Evolutionary conservation across 768 basidiomycete genomes (phyloP).

Genomic region (Pilatotrama ljubarskyi): DNA sequence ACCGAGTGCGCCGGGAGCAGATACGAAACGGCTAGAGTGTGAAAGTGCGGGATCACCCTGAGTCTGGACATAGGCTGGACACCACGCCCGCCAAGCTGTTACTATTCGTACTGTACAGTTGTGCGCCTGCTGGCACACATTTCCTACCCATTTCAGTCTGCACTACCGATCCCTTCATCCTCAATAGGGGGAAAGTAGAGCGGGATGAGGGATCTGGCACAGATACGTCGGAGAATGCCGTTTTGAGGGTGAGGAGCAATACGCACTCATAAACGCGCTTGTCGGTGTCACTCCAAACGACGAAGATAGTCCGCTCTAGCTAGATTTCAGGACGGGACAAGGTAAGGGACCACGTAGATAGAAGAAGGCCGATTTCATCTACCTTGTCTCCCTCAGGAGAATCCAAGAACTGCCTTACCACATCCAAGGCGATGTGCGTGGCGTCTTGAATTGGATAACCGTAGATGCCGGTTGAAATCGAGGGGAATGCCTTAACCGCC

Average conservation of each 20-base stretch:
- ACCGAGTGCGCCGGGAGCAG: too few relatives aligned
- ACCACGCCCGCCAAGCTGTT: neutral
- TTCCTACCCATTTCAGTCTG: neutral
- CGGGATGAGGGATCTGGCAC: slow-evolving; percentile 51
- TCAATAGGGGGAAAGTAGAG: slow-evolving; percentile 55
- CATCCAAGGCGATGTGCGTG: slow-evolving; percentile 65
- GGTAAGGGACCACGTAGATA: neutral
- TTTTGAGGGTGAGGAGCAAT: neutral
- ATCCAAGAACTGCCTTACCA: slow-evolving; percentile 58
- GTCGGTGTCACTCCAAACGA: slow-evolving; percentile 70
- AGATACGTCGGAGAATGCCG: slow-evolving; percentile 21
- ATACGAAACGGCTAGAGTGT: too few relatives aligned
- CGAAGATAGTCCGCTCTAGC: slow-evolving; percentile 74
- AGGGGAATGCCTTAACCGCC: slow-evolving; percentile 70
- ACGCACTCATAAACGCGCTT: slow-evolving; percentile 65
- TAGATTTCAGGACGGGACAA: slow-evolving; percentile 12
- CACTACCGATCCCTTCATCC: neutral
- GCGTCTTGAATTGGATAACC: slow-evolving; percentile 76
- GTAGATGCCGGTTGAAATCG: slow-evolving; percentile 78
- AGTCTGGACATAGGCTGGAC: too few relatives aligned
- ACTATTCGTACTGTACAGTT: neutral
- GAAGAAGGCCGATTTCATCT: neutral
- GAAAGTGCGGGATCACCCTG: too few relatives aligned
- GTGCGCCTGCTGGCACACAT: neutral
- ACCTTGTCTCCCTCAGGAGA: slow-evolving; percentile 46